Percentiles rank a stretch among this genome's conserved stretches.
These are phyloP conservation scores for Prunus persica DNA, from an alignment of 306 rosid species.

Conservation along the genomic window Prunus_persica_NCBIv2 NC_034009.1:2918001-2918500, in stretches of 20 bases:
- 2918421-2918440: not conserved
- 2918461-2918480: not conserved
- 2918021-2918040: constrained; percentile 98
- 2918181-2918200: constrained; percentile 23
- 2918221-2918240: not conserved
- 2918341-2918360: not conserved
- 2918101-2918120: not conserved
- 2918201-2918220: not conserved
- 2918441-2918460: constrained; percentile 1
- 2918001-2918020: constrained; percentile 95
- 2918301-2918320: not conserved
- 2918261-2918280: not conserved
- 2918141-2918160: not conserved
- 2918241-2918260: not conserved
- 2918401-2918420: not conserved
- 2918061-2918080: constrained; percentile 20
- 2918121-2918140: not conserved
- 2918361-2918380: not conserved
- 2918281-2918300: not conserved
- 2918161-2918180: not conserved
- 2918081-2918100: not conserved
- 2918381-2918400: not conserved
- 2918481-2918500: not conserved
- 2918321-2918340: not conserved
- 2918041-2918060: constrained; percentile 65